Percentiles rank a stretch among this genome's conserved stretches.
Conservation (phyloP, 2,329 filamentous ascomycete species). For the Cladophialophora chaetospira region DNA sequence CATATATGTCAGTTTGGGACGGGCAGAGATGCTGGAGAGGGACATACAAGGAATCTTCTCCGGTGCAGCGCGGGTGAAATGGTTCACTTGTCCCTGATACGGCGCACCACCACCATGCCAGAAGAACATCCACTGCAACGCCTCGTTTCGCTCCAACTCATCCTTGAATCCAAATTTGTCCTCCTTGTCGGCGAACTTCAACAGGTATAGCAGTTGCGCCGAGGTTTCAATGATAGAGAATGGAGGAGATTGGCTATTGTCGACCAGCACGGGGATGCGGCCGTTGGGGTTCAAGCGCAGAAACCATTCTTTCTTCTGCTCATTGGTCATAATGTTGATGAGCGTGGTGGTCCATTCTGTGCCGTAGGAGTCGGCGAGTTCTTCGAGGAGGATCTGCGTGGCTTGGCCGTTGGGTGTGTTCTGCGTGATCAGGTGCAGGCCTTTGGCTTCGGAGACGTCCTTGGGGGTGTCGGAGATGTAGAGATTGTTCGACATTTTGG, state of each 20-base stretch:
- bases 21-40: no score
- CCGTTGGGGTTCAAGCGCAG: constrained; percentile 36
- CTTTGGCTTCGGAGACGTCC: constrained; percentile 52
- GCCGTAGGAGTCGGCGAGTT: constrained; percentile 54
- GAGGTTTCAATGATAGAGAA: constrained; percentile 58
- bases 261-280: constrained; percentile 54
- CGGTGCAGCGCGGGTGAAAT: constrained; percentile 48
- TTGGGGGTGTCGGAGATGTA: constrained; percentile 50
- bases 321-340: constrained; percentile 56
- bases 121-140: constrained; percentile 58
- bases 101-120: constrained; percentile 42
- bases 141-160: constrained; percentile 52
- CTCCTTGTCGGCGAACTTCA: constrained; percentile 52
- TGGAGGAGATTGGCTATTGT: constrained; percentile 52
- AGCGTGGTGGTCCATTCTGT: constrained; percentile 51
- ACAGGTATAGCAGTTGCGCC: constrained; percentile 56
- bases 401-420: constrained; percentile 56
- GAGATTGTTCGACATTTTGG: constrained; percentile 33
- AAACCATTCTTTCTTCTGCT: constrained; percentile 57
- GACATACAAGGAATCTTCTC: constrained; percentile 50
- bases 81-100: constrained; percentile 45
- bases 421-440: constrained; percentile 55
- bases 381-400: constrained; percentile 58
- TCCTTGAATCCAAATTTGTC: constrained; percentile 56
- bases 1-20: no score